Evolutionary conservation across 2,329 filamentous ascomycete species (phyloP), one percentile per base, ranked within the genome.

Genomic region (Exutisphaerella laricina): DNA sequence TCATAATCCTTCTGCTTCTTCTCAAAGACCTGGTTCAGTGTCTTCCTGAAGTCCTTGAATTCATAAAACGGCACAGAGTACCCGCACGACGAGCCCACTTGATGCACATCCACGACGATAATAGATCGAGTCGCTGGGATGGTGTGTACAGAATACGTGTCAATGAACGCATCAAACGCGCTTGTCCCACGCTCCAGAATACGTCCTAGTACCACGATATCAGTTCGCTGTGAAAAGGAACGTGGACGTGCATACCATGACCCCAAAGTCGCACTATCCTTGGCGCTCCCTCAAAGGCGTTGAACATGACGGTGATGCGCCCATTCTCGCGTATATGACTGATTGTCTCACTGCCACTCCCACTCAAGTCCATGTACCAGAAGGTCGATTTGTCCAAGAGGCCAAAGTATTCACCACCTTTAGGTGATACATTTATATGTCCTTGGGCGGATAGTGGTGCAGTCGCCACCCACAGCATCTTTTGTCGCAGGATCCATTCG

Each of bases 391-490:
- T 53, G 22, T 63, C 59, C 3, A 66, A 33, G 17, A 71, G 59
- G 20, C 68, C 68, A 43, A 70, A 69, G 46, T 65, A 66, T 21
- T 61, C 38, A 4, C 68, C 67, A 41, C 69, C 68, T 52, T 71
- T 71, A 2, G 69, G 69, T 0, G 66, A 69, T 48, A 70, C 61
- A 48, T 71, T 71, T 50, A 71, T 66, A 53, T 71, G 68, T 16
- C 68, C 68, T 3, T 50, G 25, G 16, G 48, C 51, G 3, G 65
- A 61, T 4, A 71, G 61, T 1, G 68, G 68, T 0, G 68, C 66
- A 0, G 66, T 66, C 31, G 61, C 66, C 21, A 71, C 67, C 56
- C 62, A 69, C 33, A 71, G 60, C 58, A 70, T 61, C 31, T 69
- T 63, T 38, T 71, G 69, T n/a, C 63, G 54, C 1, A 65, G 54